A percentile compares a stretch with the other conserved stretches of the same genome.
Evolutionary conservation across 305 asterid genomes (phyloP).

Genomic region (Fraxinus albicans): DNA sequence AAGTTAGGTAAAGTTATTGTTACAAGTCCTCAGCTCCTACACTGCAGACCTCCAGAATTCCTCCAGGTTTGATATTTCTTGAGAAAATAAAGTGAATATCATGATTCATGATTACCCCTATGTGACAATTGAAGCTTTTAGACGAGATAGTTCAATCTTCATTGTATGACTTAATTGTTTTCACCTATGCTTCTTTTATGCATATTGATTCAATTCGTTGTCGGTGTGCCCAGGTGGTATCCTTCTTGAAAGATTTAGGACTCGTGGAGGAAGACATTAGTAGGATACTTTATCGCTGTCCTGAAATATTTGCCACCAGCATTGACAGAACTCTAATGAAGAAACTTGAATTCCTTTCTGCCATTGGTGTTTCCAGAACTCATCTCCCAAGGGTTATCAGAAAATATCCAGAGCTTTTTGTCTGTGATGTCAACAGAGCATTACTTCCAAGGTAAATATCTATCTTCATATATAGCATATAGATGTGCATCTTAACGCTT

Average conservation of each 20-base stretch:
- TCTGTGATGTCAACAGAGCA: constrained; percentile 68
- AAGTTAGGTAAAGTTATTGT: constrained; percentile 73
- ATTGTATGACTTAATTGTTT: neutral
- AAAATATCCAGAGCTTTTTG: constrained; percentile 82
- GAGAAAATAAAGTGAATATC: neutral
- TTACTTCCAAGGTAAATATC: constrained; percentile 77
- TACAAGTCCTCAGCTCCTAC: constrained; percentile 77
- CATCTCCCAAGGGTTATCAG: constrained; percentile 72
- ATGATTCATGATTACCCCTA: neutral
- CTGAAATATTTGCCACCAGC: constrained; percentile 74
- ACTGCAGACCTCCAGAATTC: constrained; percentile 76
- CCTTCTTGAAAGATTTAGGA: constrained; percentile 70
- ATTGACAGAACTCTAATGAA: constrained; percentile 62
- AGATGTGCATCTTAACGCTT: neutral
- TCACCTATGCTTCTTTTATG: neutral
- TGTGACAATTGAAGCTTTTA: neutral
- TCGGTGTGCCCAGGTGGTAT: constrained; percentile 51
- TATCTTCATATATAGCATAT: neutral
- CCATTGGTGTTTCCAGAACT: constrained; percentile 56
- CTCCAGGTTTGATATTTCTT: constrained; percentile 52
- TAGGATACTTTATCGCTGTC: constrained; percentile 69
- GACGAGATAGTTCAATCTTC: neutral
- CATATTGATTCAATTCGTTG: neutral
- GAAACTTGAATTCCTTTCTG: constrained; percentile 63
- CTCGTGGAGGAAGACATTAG: constrained; percentile 65